Percentiles rank a stretch among this genome's conserved stretches.
Conservation (phyloP, 1,284 basidiomycete genomes). For the Moesziomyces parantarcticus region DNA sequence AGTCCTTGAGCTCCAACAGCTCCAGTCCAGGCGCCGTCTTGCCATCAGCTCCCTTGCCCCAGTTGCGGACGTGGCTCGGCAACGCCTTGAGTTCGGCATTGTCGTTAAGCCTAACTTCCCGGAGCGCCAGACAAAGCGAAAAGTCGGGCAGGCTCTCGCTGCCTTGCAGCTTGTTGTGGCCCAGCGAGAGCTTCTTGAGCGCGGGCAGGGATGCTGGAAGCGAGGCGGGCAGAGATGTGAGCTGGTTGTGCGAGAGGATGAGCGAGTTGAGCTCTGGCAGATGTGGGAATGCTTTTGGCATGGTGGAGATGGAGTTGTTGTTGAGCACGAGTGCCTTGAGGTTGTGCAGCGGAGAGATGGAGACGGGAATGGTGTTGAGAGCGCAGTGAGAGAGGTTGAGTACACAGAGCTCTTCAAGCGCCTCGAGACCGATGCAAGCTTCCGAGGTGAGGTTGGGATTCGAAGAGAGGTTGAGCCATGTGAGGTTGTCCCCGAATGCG, state of each 20-base stretch:
- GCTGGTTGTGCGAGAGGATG: slow-evolving; percentile 61
- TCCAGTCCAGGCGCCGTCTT: slow-evolving; percentile 54
- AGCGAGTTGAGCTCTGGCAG: slow-evolving; percentile 66
- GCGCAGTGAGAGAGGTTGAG: slow-evolving; percentile 56
- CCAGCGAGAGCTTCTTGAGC: slow-evolving; percentile 61
- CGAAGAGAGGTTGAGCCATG: slow-evolving; percentile 39
- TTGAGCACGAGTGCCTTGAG: slow-evolving; percentile 62
- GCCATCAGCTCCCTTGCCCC: slow-evolving; percentile 61
- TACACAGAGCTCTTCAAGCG: slow-evolving; percentile 44
- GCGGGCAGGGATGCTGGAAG: slow-evolving; percentile 54
- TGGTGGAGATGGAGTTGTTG: slow-evolving; percentile 48
- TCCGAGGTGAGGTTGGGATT: slow-evolving; percentile 31
- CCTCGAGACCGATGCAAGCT: slow-evolving; percentile 35
- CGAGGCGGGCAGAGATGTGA: slow-evolving; percentile 50
- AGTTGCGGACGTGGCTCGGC: slow-evolving; percentile 48
- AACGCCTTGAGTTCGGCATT: slow-evolving; percentile 44
- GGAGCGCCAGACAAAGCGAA: slow-evolving; percentile 50
- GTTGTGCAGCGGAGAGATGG: slow-evolving; percentile 33
- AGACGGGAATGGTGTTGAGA: slow-evolving; percentile 33
- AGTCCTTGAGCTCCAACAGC: slow-evolving; percentile 59
- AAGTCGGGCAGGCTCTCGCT: slow-evolving; percentile 56
- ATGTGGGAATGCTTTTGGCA: slow-evolving; percentile 50
- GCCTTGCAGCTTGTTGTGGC: slow-evolving; percentile 54
- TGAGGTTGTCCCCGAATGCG: slow-evolving; percentile 39
- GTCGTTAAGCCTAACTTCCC: slow-evolving; percentile 60